Evolutionary conservation across 2,329 filamentous ascomycete species (phyloP), one percentile per base, ranked within the genome.

Genomic region (Aureobasidium namibiae): DNA sequence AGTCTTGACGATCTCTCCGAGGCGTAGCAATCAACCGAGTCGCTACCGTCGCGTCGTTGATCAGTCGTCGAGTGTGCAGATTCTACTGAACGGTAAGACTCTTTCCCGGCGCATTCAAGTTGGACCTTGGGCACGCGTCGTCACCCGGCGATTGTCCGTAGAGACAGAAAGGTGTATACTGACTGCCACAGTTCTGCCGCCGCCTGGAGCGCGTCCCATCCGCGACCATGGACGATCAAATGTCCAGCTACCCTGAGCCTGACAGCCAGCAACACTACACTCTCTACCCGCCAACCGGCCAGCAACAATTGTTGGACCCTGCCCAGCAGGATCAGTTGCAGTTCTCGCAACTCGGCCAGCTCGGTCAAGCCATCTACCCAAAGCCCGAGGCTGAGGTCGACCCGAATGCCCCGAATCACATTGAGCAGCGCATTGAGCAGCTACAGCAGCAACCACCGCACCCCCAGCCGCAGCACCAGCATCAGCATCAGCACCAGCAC

Each of bases 161-260:
- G 34, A 38, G 34, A 38, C 18, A 23, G 24, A 16, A 45, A 45
- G 42, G 42, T 45, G 50, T 42, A 54, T 54, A 41, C 49, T 52
- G 38, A 54, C 38, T 52, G 48, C 50, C 36, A 31, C n/a, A 41
- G 36, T 54, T 54, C 50, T 54, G 38, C 48, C 48, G 50, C 36
- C 50, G 50, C 11, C 36, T 16, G 36, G 34, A 38, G 36, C 24
- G 11, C 24, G 26, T 31, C 16, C 52, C 52, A 14, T 21, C 23
- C 56, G 52, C n/a, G n/a, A n/a, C n/a, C 45, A 62, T 62, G 61
- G 54, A 62, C 52, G 48, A 60, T 18, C 61, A 58, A 49, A 73
- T 73, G 71, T 68, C 70, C 45, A 67, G 69, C 61, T 70, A 71
- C 61, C 70, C 70, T 26, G 65, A 65, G 61, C 65, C 67, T 21